Base-by-base conservation (phyloP, 2,329 filamentous ascomycete species). In the Penicillium freii region DNA sequence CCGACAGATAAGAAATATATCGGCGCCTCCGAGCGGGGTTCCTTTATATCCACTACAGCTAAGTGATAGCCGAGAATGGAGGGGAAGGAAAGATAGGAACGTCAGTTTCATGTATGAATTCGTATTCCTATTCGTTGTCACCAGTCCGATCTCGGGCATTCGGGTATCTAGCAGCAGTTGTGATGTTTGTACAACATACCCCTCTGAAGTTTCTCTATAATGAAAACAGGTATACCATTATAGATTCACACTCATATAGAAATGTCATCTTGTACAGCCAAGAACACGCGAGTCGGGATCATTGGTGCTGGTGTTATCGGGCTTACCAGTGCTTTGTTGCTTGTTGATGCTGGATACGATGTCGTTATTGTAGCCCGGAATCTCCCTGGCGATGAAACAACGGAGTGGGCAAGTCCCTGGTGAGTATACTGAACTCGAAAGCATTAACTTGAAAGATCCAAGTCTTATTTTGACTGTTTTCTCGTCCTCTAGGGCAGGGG, bases 161-260 rank as follows among this genome's bases (percentile, higher is more conserved):
- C 34, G 6, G 15, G 7, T 17, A 36, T 36, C 34, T 36, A 33
- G 11, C 11, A 17, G 15, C 34, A 4, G 34, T n/a, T 36, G 3
- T 7, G 2, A 2, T 4, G 3, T n/a, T 4, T 17, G 3, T n/a
- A n/a, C n/a, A n/a, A n/a, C n/a, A n/a, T n/a, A n/a, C 17, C 15
- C 15, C 15, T 11, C 10, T 17, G 15, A 17, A 4, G 34, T 9
- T 36, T 9, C 17, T 36, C n/a, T n/a, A 17, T 9, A 33, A 2
- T 31, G 1, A 36, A 36, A 36, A 7, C 33, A 36, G 34, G 3
- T 17, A 17, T n/a, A 17, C 34, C 15, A 17, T 36, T 36, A n/a
- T 17, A n/a, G 33, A n/a, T 15, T 9, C 15, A n/a, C 7, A 36
- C 34, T 36, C 34, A 36, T 36, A 36, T 36, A n/a, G 17, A 36